Evolutionary conservation across 306 rosid genomes (phyloP).

Genomic region (Ormosia emarginata): DNA sequence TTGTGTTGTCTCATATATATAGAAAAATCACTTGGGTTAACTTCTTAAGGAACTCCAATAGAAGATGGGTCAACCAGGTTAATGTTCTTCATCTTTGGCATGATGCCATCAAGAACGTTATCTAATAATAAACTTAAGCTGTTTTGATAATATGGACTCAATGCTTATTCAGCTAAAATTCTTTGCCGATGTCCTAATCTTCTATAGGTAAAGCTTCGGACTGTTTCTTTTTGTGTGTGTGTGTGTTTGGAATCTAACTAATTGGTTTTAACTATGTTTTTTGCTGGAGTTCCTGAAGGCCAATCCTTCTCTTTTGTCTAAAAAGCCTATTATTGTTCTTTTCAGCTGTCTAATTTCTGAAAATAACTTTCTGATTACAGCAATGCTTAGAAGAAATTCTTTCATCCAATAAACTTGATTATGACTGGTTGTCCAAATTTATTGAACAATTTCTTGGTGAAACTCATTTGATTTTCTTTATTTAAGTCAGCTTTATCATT

Average conservation of each 20-base stretch:
- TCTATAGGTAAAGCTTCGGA: slow-evolving; percentile 56
- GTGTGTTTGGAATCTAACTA: background rate
- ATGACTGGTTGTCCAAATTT: slow-evolving; percentile 33
- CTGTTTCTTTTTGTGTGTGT: background rate
- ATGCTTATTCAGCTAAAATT: slow-evolving; percentile 62
- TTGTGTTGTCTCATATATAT: too few species aligned
- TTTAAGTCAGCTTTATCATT: too few species aligned
- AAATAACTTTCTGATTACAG: slow-evolving; percentile 42
- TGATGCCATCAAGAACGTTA: slow-evolving; percentile 56
- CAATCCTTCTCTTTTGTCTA: slow-evolving; percentile 14
- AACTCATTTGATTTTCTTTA: slow-evolving; percentile 4
- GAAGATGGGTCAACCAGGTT: slow-evolving; percentile 51
- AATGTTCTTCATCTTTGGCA: slow-evolving; percentile 82
- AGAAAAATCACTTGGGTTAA: too few species aligned
- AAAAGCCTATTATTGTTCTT: background rate
- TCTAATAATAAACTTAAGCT: slow-evolving; percentile 41
- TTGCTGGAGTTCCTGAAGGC: slow-evolving; percentile 8
- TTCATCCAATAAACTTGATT: slow-evolving; percentile 48
- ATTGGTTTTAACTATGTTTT: background rate
- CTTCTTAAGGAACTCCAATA: background rate
- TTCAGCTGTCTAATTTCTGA: slow-evolving; percentile 19
- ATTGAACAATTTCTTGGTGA: slow-evolving; percentile 38
- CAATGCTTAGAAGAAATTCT: slow-evolving; percentile 65
- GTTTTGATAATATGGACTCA: slow-evolving; percentile 53
- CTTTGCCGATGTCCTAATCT: slow-evolving; percentile 63